Evolutionary conservation across 2,329 filamentous ascomycete genomes (phyloP).

Genomic region (Ciborinia camelliae): DNA sequence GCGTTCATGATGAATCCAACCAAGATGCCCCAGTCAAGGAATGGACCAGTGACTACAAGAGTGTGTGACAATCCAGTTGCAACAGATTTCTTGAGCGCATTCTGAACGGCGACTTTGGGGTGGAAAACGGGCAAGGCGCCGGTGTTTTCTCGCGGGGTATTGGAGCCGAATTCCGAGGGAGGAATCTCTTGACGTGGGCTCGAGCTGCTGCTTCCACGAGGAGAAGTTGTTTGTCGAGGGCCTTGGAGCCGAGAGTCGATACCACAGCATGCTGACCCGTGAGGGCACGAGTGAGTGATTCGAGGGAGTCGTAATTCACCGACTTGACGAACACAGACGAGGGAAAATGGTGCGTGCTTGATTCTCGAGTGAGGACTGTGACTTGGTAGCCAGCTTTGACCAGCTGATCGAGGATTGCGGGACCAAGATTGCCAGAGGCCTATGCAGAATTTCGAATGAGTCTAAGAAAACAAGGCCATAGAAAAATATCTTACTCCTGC

Average conservation of each 20-base stretch:
- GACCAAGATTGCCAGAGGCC: conserved; percentile 30
- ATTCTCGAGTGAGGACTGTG: conserved; percentile 39
- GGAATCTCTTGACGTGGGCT: conserved; percentile 58
- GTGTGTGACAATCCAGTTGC: conserved; percentile 11
- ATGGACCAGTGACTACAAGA: conserved; percentile 6
- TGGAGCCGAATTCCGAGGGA: conserved; percentile 54
- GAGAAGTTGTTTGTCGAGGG: conserved; percentile 30
- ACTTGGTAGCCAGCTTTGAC: conserved; percentile 36
- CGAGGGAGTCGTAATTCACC: conserved; percentile 20
- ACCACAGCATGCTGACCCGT: conserved; percentile 30
- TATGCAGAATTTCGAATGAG: conserved; percentile 15
- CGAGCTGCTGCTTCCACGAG: conserved; percentile 57
- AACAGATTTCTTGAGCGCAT: conserved; percentile 24
- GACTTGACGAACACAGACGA: conserved; percentile 26
- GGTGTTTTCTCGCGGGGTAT: conserved; percentile 29
- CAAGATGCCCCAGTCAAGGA: conserved; percentile 11
- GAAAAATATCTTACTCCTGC: conserved; percentile 25
- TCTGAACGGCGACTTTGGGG: conserved; percentile 22
- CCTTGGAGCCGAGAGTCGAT: conserved; percentile 23
- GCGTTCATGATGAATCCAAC: conserved; percentile 9
- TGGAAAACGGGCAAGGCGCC: conserved; percentile 22
- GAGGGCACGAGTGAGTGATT: conserved; percentile 32
- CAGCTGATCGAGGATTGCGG: conserved; percentile 30
- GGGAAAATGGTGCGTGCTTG: conserved; percentile 31
- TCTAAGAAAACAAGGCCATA: neutral